Conservation (phyloP, 495 filamentous ascomycete species). For the Echria macrotheca region DNA sequence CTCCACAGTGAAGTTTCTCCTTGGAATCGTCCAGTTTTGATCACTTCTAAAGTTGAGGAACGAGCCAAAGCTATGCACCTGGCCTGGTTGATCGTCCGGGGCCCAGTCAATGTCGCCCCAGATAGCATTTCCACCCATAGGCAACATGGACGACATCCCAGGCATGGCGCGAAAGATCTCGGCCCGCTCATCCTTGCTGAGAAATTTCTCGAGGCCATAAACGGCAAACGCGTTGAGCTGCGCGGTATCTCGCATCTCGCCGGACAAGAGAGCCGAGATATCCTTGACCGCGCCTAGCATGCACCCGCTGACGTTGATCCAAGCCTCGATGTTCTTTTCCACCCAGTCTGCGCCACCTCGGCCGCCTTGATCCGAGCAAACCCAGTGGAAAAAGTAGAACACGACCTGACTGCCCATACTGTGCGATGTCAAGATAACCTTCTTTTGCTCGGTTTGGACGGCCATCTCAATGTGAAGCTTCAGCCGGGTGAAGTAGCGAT, state of each 20-base stretch:
- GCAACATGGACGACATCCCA: slow-evolving; percentile 91
- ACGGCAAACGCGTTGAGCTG: slow-evolving; percentile 97
- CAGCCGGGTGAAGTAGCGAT: slow-evolving; percentile 87
- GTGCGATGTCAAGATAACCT: slow-evolving; percentile 84
- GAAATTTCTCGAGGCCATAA: slow-evolving; percentile 93
- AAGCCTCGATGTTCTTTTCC: slow-evolving; percentile 80
- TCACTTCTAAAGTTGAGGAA: slow-evolving; percentile 79
- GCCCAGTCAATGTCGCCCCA: slow-evolving; percentile 91
- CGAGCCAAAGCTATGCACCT: slow-evolving; percentile 67
- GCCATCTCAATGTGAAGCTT: slow-evolving; percentile 87
- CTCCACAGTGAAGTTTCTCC: slow-evolving; percentile 71
- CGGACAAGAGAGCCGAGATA: slow-evolving; percentile 82
- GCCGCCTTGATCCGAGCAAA: slow-evolving; percentile 72
- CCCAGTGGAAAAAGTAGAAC: slow-evolving; percentile 98
- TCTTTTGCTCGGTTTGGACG: slow-evolving; percentile 60
- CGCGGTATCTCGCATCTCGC: slow-evolving; percentile 97
- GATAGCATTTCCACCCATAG: slow-evolving; percentile 88
- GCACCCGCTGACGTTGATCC: slow-evolving; percentile 97
- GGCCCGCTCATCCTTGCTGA: slow-evolving; percentile 79
- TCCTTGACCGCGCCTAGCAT: slow-evolving; percentile 96
- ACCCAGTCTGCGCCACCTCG: slow-evolving; percentile 85
- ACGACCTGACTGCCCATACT: slow-evolving; percentile 96
- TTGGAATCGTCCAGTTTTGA: slow-evolving; percentile 48
- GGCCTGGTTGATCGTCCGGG: slow-evolving; percentile 75
- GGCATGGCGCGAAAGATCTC: slow-evolving; percentile 98